phyloP scores from a whole-genome alignment of 75 land plant genomes.

The Selaginella moellendorffii region DNA sequence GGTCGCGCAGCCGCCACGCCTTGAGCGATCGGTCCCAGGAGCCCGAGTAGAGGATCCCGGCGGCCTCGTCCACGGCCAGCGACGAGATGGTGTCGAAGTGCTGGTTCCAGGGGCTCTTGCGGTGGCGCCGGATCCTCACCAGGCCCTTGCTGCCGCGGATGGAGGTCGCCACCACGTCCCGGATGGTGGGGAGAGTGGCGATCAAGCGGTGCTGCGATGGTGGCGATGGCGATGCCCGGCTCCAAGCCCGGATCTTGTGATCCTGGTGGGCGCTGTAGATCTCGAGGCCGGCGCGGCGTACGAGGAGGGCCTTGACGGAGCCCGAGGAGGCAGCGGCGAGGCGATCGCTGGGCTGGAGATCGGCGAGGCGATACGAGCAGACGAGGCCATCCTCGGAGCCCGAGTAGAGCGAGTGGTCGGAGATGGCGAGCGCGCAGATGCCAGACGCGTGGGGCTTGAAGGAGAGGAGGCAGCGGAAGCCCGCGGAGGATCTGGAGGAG shows the following conservation, averaged over 20 bases:
- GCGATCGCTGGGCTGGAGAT: not conserved
- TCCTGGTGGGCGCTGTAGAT: conserved; percentile 6
- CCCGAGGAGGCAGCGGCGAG: not conserved
- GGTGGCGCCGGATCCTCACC: not conserved
- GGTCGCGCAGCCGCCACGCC: not conserved
- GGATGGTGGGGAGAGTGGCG: not conserved
- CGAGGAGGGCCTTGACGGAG: not conserved
- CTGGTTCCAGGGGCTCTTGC: not conserved
- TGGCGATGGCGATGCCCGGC: not conserved
- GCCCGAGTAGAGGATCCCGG: conserved; percentile 2
- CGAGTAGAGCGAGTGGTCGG: not conserved
- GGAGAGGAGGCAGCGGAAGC: not conserved
- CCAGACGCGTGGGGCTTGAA: not conserved
- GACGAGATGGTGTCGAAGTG: conserved; percentile 3
- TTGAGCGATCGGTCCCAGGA: conserved; percentile 3
- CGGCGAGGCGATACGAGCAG: not conserved
- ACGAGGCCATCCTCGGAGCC: conserved; percentile 5
- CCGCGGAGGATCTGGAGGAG: too few species aligned
- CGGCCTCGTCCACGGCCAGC: not conserved
- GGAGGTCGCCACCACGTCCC: not conserved
- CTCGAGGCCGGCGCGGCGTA: not conserved
- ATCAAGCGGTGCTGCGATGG: not conserved
- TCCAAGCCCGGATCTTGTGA: not conserved
- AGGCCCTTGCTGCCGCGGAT: not conserved
- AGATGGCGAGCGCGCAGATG: not conserved